Conservation (phyloP, 306 rosid species). For the Lathyrus sativus region DNA sequence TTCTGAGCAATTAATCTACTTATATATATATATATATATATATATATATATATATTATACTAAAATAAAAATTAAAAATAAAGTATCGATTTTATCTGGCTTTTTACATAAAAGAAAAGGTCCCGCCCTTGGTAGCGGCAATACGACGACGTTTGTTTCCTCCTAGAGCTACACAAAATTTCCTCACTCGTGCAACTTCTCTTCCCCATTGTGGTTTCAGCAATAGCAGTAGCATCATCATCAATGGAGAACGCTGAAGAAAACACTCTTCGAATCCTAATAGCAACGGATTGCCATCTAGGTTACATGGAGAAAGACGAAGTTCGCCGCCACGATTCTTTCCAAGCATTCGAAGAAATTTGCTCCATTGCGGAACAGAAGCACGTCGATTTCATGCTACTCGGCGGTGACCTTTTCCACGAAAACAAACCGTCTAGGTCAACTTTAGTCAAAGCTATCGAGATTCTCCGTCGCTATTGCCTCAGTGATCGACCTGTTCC, state of each 20-base stretch:
- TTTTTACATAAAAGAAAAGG: neutral
- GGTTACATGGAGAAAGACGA: conserved; percentile 99
- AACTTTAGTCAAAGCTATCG: conserved; percentile 82
- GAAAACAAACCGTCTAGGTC: conserved; percentile 94
- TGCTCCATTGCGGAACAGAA: conserved; percentile 81
- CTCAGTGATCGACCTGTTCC: conserved; percentile 81
- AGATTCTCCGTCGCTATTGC: conserved; percentile 88
- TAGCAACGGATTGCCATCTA: conserved; percentile 93
- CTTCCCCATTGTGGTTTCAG: neutral
- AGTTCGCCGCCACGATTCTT: conserved; percentile 88
- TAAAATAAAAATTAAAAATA: too few species aligned
- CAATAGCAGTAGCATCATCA: conserved; percentile 1
- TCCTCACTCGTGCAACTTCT: neutral
- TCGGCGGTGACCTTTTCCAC: conserved; percentile 96
- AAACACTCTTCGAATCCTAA: conserved; percentile 73
- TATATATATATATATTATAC: too few species aligned
- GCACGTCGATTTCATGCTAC: conserved; percentile 61
- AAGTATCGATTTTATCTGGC: too few species aligned
- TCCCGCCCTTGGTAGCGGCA: neutral
- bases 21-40: too few species aligned
- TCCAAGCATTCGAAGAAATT: conserved; percentile 89
- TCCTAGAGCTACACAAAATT: neutral
- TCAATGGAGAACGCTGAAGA: conserved; percentile 52
- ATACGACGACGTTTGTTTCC: conserved; percentile 11
- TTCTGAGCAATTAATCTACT: too few species aligned